Evolutionary conservation across 805 yeast species (phyloP).

Genomic region (Pichia nanzhaoensis): DNA sequence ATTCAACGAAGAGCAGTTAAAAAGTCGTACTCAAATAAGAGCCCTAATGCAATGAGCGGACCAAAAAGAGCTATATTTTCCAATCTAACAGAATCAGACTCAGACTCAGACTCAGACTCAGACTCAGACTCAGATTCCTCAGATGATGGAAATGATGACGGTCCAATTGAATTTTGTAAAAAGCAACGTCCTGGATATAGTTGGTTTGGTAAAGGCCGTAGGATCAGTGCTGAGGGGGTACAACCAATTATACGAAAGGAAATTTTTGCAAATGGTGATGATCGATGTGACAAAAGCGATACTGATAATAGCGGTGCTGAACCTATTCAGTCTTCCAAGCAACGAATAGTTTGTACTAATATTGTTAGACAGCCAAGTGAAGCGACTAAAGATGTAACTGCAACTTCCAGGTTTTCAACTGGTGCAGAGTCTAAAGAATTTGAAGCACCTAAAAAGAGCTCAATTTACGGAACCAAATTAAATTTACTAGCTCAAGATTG

Average conservation of each 20-base stretch:
- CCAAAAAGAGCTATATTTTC: neutral
- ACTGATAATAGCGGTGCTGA: neutral
- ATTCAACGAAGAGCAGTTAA: neutral
- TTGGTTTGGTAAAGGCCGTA: neutral
- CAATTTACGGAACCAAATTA: conserved; percentile 14
- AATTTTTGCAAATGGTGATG: conserved; percentile 5
- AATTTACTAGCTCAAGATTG: conserved; percentile 2
- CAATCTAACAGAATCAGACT: neutral
- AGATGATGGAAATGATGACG: neutral
- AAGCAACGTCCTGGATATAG: neutral
- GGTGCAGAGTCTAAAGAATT: neutral
- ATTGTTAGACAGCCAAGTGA: too few species aligned
- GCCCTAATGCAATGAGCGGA: neutral
- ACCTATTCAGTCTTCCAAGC: too few species aligned
- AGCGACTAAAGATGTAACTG: too few species aligned
- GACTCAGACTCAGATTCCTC: conserved; percentile 5
- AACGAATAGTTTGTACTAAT: too few species aligned
- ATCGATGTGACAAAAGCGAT: conserved; percentile 5
- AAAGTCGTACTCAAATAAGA: neutral
- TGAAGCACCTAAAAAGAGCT: conserved; percentile 1
- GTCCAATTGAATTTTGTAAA: conserved; percentile 9
- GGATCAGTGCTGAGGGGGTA: neutral
- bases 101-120: too few species aligned
- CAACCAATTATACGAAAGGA: neutral
- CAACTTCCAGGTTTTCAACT: too few species aligned